Conservation (phyloP, 73 alveolate species). For the Symbiodinium natans region DNA sequence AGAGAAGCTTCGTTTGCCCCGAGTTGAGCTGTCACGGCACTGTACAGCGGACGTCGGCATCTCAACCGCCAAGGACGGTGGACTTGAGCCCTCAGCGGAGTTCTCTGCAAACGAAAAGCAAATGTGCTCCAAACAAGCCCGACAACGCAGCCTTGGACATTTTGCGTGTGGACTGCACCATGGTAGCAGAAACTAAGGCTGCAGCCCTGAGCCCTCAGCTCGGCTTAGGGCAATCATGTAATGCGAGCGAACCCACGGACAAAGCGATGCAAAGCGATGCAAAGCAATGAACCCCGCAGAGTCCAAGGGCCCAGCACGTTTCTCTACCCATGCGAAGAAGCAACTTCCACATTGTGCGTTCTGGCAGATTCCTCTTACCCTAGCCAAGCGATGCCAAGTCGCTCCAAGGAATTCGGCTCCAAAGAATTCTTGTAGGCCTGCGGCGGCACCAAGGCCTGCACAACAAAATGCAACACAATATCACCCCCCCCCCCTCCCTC, state of each 20-base stretch:
- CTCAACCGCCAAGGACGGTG: neutral
- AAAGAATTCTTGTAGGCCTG: conserved; percentile 9
- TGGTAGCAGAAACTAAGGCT: neutral
- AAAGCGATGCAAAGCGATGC: neutral
- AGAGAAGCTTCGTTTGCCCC: too few relatives aligned
- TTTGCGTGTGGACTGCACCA: neutral
- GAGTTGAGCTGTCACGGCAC: neutral
- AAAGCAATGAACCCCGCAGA: neutral
- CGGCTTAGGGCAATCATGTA: too few relatives aligned
- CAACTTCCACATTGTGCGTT: too few relatives aligned
- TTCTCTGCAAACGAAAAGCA: too few relatives aligned
- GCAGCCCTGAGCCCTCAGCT: neutral
- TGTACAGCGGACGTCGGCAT: neutral
- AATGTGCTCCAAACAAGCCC: neutral
- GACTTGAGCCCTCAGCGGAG: neutral
- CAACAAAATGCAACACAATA: neutral
- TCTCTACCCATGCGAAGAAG: too few relatives aligned
- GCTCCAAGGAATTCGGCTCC: neutral
- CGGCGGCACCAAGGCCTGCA: conserved; percentile 62
- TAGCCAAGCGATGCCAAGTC: too few relatives aligned
- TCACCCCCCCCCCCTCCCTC: too few relatives aligned
- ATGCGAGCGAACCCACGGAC: too few relatives aligned
- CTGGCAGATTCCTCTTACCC: too few relatives aligned
- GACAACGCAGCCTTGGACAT: neutral
- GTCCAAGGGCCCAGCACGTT: too few relatives aligned